A percentile compares a stretch with the other conserved stretches of the same genome.
Evolutionary conservation across 129 eudicot genomes (phyloP).

Genomic region (Saussurea involucrata): DNA sequence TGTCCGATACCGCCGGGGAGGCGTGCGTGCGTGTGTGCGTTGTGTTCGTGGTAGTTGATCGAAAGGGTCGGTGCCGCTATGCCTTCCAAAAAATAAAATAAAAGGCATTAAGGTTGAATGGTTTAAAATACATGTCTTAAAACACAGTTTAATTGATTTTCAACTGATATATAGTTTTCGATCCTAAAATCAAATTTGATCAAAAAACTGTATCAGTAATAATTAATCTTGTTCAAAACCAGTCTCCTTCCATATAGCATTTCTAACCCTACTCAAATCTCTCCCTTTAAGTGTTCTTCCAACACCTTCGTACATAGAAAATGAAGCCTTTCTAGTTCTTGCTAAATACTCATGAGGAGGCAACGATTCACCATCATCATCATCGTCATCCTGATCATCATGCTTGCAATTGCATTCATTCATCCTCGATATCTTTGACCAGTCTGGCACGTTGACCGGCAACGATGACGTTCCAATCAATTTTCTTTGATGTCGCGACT

Average conservation of each 20-base stretch:
- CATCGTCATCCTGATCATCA: conserved; percentile 8
- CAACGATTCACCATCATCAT: conserved; percentile 23
- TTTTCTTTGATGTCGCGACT: background rate
- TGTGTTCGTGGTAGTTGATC: too few species aligned
- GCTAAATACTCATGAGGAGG: conserved; percentile 72
- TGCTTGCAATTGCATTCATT: background rate
- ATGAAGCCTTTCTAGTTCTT: conserved; percentile 42
- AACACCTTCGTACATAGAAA: conserved; percentile 57
- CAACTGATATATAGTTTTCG: background rate
- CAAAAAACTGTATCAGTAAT: background rate
- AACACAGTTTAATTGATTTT: background rate
- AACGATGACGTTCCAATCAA: conserved; percentile 20
- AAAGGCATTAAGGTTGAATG: background rate
- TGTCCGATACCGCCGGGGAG: too few species aligned
- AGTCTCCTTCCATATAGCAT: conserved; percentile 57
- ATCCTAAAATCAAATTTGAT: background rate
- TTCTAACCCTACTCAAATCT: conserved; percentile 54
- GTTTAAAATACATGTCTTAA: background rate
- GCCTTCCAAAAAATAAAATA: too few species aligned
- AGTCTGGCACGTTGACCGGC: conserved; percentile 57
- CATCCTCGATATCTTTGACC: conserved; percentile 49
- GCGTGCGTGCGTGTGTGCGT: too few species aligned
- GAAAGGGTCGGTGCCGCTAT: too few species aligned
- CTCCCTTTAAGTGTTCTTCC: conserved; percentile 67
- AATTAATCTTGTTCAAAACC: conserved; percentile 38